Base-by-base conservation (phyloP, 768 basidiomycete genomes). In the Scleroderma citrinum region DNA sequence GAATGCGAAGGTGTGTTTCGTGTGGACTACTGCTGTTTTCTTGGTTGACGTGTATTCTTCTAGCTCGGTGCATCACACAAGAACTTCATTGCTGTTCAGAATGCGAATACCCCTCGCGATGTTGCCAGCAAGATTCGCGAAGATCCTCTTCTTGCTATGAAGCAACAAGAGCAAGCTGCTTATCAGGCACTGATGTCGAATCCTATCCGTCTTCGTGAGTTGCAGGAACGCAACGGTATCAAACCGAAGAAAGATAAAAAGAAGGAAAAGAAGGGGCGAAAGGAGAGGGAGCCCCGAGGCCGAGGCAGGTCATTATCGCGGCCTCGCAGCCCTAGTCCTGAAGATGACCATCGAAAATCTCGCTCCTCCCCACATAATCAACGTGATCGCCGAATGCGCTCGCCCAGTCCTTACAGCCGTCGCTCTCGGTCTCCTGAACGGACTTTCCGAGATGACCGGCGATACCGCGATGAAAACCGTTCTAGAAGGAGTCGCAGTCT, bases 71-170 rank as follows among this genome's bases (percentile, higher is more conserved):
- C 90, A 23, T 67, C 88, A 5, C 87, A 92, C 72, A 92, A 92
- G 71, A 92, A 80, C 64, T 96, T 95, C 64, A 94, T 95, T 47
- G 92, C 94, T 3, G 77, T 91, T 2, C 93, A 96, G 63, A 96
- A 93, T 63, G 95, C 96, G 58, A 98, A 98, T 65, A 86, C 73
- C 37, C 74, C 71, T 29, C 85, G 94, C 26, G 96, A 99, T 60
- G 78, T 91, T 38, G 87, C 92, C 19, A 74, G 92, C 24, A 98
- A 99, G 69, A 85, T 99, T 53, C 85, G 96, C 30, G 96, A 98
- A 68, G 96, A 99, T 61, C 96, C 96, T 5, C 63, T 98, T 5
- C 76, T 99, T n/a, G 91, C 89, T 13, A 98, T 99, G 72, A 98
- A 97, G 68, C 88, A 93, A 63, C 95, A 97, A 61, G 95, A 99